Evolutionary conservation across 495 filamentous ascomycete species (phyloP).

Genomic region (Monascus purpureus): DNA sequence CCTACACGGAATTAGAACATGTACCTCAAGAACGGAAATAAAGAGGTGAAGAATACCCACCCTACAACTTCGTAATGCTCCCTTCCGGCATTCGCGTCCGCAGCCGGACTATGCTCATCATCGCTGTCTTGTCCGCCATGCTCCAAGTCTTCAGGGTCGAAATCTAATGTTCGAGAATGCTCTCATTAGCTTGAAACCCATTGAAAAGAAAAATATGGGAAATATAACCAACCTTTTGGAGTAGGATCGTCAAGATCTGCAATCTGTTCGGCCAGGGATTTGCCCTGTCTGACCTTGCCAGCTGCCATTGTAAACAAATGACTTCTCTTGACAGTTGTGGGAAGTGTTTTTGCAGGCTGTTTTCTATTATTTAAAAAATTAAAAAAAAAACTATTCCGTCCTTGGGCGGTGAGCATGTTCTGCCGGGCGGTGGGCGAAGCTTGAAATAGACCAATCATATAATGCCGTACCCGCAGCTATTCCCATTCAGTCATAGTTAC

Average conservation of each 20-base stretch:
- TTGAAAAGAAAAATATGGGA: conserved; percentile 2
- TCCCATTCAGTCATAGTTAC: no score
- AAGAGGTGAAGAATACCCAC: conserved; percentile 26
- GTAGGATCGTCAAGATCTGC: conserved; percentile 49
- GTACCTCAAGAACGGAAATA: not conserved
- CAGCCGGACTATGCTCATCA: conserved; percentile 26
- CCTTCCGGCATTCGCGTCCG: conserved; percentile 40
- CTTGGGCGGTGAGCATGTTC: not conserved
- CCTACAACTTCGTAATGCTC: conserved; percentile 80
- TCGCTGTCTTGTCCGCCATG: conserved; percentile 37
- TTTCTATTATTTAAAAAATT: no score
- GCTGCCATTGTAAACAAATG: conserved; percentile 13
- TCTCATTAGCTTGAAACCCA: not conserved
- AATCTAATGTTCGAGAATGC: conserved; percentile 42
- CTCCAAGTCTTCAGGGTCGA: conserved; percentile 72
- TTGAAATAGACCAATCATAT: no score
- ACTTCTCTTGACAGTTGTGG: no score
- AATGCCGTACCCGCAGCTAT: no score
- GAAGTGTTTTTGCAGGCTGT: no score
- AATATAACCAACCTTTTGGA: conserved; percentile 32
- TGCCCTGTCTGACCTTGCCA: conserved; percentile 12
- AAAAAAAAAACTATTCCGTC: no score
- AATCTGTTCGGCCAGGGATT: conserved; percentile 48
- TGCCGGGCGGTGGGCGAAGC: not conserved
- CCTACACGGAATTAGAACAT: conserved; percentile 22